phyloP scores from a whole-genome alignment of 2,329 filamentous ascomycete genomes.

The Epicoccum nigrum region DNA sequence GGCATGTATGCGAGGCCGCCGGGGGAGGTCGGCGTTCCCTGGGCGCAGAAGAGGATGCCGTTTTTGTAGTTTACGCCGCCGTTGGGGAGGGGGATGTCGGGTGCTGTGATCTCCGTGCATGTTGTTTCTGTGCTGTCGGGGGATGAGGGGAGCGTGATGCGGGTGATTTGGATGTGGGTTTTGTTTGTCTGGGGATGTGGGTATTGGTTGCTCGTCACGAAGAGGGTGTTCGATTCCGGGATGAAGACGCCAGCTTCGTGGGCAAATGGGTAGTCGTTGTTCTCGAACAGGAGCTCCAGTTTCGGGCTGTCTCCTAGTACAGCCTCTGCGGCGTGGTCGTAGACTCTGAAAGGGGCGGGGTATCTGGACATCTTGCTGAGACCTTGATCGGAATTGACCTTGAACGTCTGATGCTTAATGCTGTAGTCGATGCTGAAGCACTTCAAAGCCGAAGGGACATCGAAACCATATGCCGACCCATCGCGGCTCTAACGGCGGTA shows the following conservation, averaged over 20 bases:
- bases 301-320: constrained; percentile 15
- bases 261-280: constrained; percentile 71
- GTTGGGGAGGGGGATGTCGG: constrained; percentile 27
- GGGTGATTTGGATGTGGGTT: constrained; percentile 26
- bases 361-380: constrained; percentile 3
- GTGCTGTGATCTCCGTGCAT: constrained; percentile 13
- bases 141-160: constrained; percentile 17
- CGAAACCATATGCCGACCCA: constrained; percentile 1
- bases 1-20: constrained; percentile 42
- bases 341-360: constrained; percentile 12
- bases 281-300: constrained; percentile 20
- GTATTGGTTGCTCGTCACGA: constrained; percentile 49
- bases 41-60: constrained; percentile 43
- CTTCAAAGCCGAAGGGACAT: background rate
- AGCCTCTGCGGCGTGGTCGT: constrained; percentile 13
- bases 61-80: constrained; percentile 40
- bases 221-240: constrained; percentile 39
- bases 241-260: constrained; percentile 56
- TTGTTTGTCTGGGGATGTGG: constrained; percentile 17
- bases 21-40: constrained; percentile 37
- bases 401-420: background rate
- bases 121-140: constrained; percentile 4
- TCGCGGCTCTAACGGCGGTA: constrained; percentile 6
- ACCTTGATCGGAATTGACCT: background rate
- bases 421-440: background rate